These are phyloP conservation scores for Chalciporus piperatus DNA, from an alignment of 768 basidiomycete species.

Conservation along the genomic window DNA sequence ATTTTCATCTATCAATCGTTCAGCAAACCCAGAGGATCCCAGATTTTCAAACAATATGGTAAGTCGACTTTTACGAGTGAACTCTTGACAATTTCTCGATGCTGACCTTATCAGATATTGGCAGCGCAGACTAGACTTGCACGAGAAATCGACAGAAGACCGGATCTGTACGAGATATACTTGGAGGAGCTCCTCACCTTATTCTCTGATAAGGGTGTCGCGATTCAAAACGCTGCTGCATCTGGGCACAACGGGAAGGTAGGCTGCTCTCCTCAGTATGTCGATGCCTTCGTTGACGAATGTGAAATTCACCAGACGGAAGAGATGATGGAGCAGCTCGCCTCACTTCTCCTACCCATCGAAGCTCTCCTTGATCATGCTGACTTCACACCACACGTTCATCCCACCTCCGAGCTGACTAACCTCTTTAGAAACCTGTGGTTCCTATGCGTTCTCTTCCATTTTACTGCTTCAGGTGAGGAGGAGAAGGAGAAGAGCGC, in stretches of 20 bases:
- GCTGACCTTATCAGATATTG: constrained; percentile 52
- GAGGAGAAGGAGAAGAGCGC: constrained; percentile 52
- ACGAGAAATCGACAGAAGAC: constrained; percentile 67
- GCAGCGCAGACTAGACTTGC: constrained; percentile 90
- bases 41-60: constrained; percentile 90
- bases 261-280: constrained; percentile 11
- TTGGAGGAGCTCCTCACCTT: constrained; percentile 80
- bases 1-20: constrained; percentile 81
- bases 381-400: constrained; percentile 60
- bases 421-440: constrained; percentile 89
- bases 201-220: constrained; percentile 88
- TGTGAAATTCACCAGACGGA: constrained; percentile 49
- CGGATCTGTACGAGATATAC: constrained; percentile 78
- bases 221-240: constrained; percentile 78
- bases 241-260: constrained; percentile 69
- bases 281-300: constrained; percentile 5
- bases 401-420: constrained; percentile 58
- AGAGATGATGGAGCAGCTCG: constrained; percentile 83
- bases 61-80: background rate
- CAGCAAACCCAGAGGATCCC: constrained; percentile 86
- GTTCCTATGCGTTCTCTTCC: constrained; percentile 88
- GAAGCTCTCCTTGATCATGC: constrained; percentile 77
- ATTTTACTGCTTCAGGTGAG: constrained; percentile 54
- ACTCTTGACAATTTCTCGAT: background rate
- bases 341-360: constrained; percentile 85